These are phyloP conservation scores for Exobasidium rhododendri DNA, from an alignment of 1,284 basidiomycete genomes.

Conservation along the genomic window DNA sequence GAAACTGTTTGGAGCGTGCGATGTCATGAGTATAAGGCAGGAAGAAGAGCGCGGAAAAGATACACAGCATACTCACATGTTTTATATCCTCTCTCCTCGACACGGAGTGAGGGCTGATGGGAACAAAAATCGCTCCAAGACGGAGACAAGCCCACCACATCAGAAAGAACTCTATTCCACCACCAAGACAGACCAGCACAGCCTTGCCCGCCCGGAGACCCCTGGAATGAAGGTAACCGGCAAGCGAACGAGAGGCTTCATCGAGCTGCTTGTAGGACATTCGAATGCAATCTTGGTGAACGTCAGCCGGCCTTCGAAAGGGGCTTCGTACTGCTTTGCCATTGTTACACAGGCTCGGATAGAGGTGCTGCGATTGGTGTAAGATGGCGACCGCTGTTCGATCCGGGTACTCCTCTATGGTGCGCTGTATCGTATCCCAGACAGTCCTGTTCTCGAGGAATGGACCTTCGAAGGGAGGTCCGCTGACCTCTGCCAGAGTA, in stretches of 20 bases:
- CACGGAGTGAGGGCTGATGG: constrained; percentile 64
- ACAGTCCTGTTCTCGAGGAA: not conserved
- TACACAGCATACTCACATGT: not conserved
- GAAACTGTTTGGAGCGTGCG: no score
- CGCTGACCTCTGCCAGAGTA: not conserved
- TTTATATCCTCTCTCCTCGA: constrained; percentile 47
- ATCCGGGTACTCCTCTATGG: not conserved
- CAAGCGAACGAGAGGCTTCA: not conserved
- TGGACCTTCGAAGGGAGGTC: not conserved
- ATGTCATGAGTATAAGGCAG: no score
- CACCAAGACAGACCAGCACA: not conserved
- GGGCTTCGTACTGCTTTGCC: not conserved
- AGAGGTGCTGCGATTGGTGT: not conserved
- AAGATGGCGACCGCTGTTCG: not conserved
- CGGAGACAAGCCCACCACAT: constrained; percentile 61
- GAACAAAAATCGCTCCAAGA: constrained; percentile 51
- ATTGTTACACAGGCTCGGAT: not conserved
- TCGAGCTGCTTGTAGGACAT: not conserved
- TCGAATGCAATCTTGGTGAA: not conserved
- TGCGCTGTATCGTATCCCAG: not conserved
- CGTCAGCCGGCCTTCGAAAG: not conserved
- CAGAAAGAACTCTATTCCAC: constrained; percentile 55
- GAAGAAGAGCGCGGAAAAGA: not conserved
- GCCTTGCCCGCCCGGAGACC: not conserved
- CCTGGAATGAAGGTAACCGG: not conserved